A percentile compares a stretch with the other conserved stretches of the same genome.
These are phyloP conservation scores for Secale cereale DNA, from an alignment of 176 grass and related monocot genomes.

Conservation along the genomic window DNA sequence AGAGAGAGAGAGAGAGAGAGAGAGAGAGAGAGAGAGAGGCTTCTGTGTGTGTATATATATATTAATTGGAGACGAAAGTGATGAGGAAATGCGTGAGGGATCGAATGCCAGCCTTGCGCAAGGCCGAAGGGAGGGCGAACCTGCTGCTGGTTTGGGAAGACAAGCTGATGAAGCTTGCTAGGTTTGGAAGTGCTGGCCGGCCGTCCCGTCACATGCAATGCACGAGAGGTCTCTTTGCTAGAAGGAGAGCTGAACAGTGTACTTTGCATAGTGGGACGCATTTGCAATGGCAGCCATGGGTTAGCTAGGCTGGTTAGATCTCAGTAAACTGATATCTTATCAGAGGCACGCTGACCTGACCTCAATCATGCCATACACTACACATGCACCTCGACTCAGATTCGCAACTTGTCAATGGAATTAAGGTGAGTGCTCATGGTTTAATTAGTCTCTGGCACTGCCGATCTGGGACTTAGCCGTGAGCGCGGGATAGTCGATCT, in stretches of 20 bases:
- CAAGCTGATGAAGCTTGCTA: neutral
- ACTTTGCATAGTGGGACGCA: too few species aligned
- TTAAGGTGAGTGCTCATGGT: neutral
- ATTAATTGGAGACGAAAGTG: conserved; percentile 26
- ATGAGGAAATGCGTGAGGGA: neutral
- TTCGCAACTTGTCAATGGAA: neutral
- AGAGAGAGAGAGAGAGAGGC: neutral
- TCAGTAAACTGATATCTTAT: neutral
- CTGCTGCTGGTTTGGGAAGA: neutral
- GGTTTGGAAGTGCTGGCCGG: neutral
- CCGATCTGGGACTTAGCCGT: too few species aligned
- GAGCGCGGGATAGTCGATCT: neutral
- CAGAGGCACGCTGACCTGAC: neutral
- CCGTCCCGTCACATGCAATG: conserved; percentile 12
- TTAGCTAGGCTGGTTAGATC: neutral
- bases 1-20: too few species aligned
- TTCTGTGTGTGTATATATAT: conserved; percentile 5
- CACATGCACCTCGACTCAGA: neutral
- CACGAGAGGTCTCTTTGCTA: neutral
- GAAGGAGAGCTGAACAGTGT: neutral
- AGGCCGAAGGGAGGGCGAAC: neutral
- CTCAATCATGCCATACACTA: neutral
- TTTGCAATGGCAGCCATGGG: neutral
- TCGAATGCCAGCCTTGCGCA: neutral
- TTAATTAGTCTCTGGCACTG: neutral